A percentile compares a stretch with the other conserved stretches of the same genome.
phyloP scores from a whole-genome alignment of 805 yeast species.

The Candida pini region DNA sequence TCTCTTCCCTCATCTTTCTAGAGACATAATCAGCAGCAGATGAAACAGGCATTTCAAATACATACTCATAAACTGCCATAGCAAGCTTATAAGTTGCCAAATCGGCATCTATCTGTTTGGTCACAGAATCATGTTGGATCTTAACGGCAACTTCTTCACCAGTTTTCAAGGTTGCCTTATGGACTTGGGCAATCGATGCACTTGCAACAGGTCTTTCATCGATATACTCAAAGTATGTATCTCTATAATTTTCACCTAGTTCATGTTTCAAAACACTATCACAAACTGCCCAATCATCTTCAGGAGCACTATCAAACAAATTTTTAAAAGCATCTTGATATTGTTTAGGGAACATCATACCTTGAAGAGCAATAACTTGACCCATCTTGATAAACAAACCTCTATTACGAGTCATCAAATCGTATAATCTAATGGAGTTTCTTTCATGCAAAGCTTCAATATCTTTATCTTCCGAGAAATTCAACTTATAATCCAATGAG shows the following conservation, averaged over 20 bases:
- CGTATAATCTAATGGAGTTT: slow-evolving; percentile 45
- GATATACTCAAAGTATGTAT: slow-evolving; percentile 35
- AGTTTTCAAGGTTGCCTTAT: slow-evolving; percentile 39
- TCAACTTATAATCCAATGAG: slow-evolving; percentile 56
- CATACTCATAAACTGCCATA: slow-evolving; percentile 46
- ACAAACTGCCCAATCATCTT: slow-evolving; percentile 43
- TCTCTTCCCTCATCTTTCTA: slow-evolving; percentile 52
- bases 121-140: slow-evolving; percentile 59
- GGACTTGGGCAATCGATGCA: slow-evolving; percentile 73
- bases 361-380: slow-evolving; percentile 75
- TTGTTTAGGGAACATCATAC: slow-evolving; percentile 58
- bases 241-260: slow-evolving; percentile 38
- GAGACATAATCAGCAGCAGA: slow-evolving; percentile 53
- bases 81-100: slow-evolving; percentile 49
- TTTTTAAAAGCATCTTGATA: slow-evolving; percentile 51
- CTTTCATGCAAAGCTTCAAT: slow-evolving; percentile 55
- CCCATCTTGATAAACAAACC: slow-evolving; percentile 74
- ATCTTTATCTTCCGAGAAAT: slow-evolving; percentile 39
- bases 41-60: slow-evolving; percentile 61
- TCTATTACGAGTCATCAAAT: slow-evolving; percentile 40
- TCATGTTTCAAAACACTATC: slow-evolving; percentile 35
- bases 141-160: slow-evolving; percentile 59
- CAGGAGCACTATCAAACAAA: slow-evolving; percentile 66
- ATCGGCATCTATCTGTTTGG: slow-evolving; percentile 57
- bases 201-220: slow-evolving; percentile 63